Evolutionary conservation across 2,329 filamentous ascomycete species (phyloP), one percentile per base, ranked within the genome.

Genomic region (Colletotrichum paranaense): DNA sequence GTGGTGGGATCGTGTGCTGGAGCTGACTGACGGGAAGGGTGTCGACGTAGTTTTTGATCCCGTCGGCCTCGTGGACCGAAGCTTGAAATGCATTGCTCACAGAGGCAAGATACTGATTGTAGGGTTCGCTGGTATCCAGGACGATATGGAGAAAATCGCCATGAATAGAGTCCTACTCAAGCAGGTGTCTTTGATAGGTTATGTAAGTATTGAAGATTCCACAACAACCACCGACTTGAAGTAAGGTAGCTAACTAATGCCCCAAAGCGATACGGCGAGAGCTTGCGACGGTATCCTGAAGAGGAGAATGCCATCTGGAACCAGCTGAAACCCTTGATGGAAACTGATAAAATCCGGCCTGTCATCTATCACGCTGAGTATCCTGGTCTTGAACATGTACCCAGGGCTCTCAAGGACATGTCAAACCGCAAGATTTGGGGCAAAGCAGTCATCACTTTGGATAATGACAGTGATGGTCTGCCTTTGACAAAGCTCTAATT

Each of bases 1-100:
- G 0, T 92, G 89, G 90, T 86, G 86, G 77, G 81, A 86, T n/a
- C 76, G 82, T 16, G 86, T 92, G 2, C 80, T 85, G n/a, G 78
- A 80, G 2, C 74, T 86, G 24, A 91, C 88, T 0, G 75, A 78
- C 1, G 85, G 85, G 0, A 80, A 82, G 35, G 90, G 90, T 0
- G 89, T 88, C 2, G 86, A 92, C 80, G 83, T 90, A 0, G 87
- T 91, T 14, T 88, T 88, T 76, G 90, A 92, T 80, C 85, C 86
- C 8, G 88, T 91, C 12, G 89, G 90, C 0, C 82, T 89, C 28
- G 88, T 91, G 8, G 84, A 87, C 73, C 84, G 85, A 71, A 88
- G 87, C 52, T 78, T 92, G 32, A 86, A 86, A 71, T 90, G 88
- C 75, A 79, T 90, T 38, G 88, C 83, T 28, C 87, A 90, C 77